Evolutionary conservation across 768 basidiomycete species (phyloP).

Genomic region (Thelephora ganbajun): DNA sequence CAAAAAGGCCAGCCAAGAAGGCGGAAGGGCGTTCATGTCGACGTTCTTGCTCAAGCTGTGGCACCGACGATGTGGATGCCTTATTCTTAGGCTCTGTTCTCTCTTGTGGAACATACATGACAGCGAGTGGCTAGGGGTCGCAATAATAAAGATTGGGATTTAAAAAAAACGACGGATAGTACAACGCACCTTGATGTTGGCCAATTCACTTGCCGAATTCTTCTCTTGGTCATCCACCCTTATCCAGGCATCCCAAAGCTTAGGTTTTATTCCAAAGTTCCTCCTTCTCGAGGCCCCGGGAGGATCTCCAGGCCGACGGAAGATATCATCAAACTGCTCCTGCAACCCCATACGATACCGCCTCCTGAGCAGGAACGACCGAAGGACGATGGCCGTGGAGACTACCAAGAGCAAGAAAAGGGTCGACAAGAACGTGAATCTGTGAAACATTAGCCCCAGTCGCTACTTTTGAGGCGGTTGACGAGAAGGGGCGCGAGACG

Average conservation of each 20-base stretch:
- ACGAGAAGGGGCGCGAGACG: constrained; percentile 1
- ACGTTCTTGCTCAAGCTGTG: too few species aligned
- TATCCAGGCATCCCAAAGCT: constrained; percentile 26
- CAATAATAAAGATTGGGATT: too few species aligned
- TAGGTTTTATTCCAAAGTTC: constrained; percentile 34
- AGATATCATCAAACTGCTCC: constrained; percentile 36
- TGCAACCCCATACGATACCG: constrained; percentile 40
- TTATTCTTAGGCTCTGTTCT: too few species aligned
- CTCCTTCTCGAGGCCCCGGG: constrained; percentile 21
- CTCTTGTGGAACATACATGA: too few species aligned
- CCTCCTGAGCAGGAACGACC: constrained; percentile 47
- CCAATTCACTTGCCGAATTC: too few species aligned
- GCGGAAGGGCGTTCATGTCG: too few species aligned
- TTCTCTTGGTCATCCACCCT: too few species aligned
- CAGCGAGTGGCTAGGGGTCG: too few species aligned
- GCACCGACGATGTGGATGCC: too few species aligned
- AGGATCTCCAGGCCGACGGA: constrained; percentile 19
- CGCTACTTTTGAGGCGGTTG: constrained; percentile 1
- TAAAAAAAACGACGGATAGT: too few species aligned
- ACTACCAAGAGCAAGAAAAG: constrained; percentile 53
- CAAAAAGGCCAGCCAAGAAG: too few species aligned
- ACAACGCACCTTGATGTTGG: too few species aligned
- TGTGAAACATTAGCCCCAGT: constrained; percentile 12
- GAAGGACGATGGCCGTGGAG: constrained; percentile 47
- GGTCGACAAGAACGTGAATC: constrained; percentile 62